Conservation (phyloP, 2,329 filamentous ascomycete genomes). For the Sarocladium oryzae region DNA sequence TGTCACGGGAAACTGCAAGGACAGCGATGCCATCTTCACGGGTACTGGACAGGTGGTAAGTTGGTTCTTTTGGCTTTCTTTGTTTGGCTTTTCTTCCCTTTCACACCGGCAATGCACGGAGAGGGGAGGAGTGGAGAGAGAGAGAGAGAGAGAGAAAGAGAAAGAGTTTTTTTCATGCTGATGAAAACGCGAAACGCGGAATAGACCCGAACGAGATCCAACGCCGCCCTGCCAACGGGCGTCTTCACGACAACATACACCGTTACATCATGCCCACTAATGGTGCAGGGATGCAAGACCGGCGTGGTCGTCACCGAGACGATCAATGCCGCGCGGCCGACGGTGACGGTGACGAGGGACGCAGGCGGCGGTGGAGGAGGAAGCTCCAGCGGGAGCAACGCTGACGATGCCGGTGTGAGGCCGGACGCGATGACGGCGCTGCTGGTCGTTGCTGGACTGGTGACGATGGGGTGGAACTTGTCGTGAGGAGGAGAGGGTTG, state of each 20-base stretch:
- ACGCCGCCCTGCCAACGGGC: slow-evolving; percentile 12
- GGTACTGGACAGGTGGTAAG: slow-evolving; percentile 2
- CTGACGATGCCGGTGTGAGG: background rate
- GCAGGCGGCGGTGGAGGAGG: too few relatives aligned
- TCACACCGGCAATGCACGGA: too few relatives aligned
- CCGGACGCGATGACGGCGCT: slow-evolving; percentile 5
- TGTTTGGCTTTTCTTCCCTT: background rate
- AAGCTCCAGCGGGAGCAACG: background rate
- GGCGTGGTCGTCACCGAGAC: slow-evolving; percentile 19
- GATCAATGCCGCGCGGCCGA: slow-evolving; percentile 6
- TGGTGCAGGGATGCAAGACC: slow-evolving; percentile 16
- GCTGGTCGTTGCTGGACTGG: slow-evolving; percentile 1
- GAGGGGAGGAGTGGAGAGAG: too few relatives aligned
- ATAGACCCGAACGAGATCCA: background rate
- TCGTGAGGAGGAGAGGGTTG: background rate
- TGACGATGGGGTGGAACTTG: slow-evolving; percentile 1
- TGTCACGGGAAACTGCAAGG: slow-evolving; percentile 29
- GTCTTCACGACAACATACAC: slow-evolving; percentile 20
- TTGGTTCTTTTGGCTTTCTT: background rate
- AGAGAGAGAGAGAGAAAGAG: too few relatives aligned
- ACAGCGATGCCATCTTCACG: slow-evolving; percentile 18
- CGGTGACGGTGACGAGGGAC: background rate
- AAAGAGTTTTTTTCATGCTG: too few relatives aligned
- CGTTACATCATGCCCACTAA: slow-evolving; percentile 19
- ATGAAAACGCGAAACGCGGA: background rate